Evolutionary conservation across 495 filamentous ascomycete genomes (phyloP).

Genomic region (Aspergillus wentii): DNA sequence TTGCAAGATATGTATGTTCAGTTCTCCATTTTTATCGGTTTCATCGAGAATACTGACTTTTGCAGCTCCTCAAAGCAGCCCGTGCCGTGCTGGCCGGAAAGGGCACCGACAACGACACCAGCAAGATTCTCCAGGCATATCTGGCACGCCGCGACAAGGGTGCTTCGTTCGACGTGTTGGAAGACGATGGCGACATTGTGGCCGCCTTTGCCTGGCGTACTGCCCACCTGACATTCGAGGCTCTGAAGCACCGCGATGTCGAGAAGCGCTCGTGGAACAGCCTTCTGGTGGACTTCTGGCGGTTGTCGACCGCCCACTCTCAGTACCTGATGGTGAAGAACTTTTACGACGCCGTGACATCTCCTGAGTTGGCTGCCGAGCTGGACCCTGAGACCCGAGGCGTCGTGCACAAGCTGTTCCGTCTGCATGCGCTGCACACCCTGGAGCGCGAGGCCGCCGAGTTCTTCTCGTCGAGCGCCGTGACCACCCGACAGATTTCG

Average conservation of each 20-base stretch:
- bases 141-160: conserved; percentile 58
- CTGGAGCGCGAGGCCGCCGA: conserved; percentile 61
- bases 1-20: conserved; percentile 57
- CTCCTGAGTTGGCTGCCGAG: conserved; percentile 34
- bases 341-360: conserved; percentile 62
- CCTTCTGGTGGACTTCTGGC: conserved; percentile 69
- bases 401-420: conserved; percentile 59
- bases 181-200: conserved; percentile 57
- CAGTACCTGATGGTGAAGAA: conserved; percentile 68
- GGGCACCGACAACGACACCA: conserved; percentile 52
- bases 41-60: conserved; percentile 4
- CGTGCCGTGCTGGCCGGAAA: conserved; percentile 56
- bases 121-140: conserved; percentile 52
- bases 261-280: conserved; percentile 68
- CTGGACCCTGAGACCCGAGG: conserved; percentile 47
- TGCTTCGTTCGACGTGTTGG: conserved; percentile 62
- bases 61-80: conserved; percentile 55
- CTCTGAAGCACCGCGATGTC: conserved; percentile 63
- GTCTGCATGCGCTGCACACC: conserved; percentile 59
- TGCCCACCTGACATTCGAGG: conserved; percentile 65
- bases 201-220: conserved; percentile 67
- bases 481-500: conserved; percentile 61
- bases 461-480: conserved; percentile 60
- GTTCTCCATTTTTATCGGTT: neutral
- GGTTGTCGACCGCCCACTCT: conserved; percentile 61